Percentiles rank a stretch among this genome's conserved stretches.
Evolutionary conservation across 2,329 filamentous ascomycete species (phyloP).

Genomic region (Curvularia hawaiiensis): DNA sequence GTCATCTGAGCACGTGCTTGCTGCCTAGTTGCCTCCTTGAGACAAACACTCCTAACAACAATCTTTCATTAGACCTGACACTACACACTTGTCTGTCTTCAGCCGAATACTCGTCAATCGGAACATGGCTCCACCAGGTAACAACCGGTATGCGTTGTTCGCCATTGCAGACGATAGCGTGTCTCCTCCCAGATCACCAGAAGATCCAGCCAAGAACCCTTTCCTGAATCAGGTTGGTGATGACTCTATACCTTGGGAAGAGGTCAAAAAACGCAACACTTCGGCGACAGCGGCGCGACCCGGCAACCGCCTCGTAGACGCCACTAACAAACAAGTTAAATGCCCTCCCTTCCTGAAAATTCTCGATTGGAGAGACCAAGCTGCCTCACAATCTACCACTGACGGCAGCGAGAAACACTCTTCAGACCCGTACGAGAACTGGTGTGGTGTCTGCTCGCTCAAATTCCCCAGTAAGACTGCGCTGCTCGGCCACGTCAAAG

Average conservation of each 20-base stretch:
- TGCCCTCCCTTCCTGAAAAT: not conserved
- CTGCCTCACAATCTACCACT: conserved; percentile 13
- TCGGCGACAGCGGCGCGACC: conserved; percentile 2
- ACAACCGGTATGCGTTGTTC: conserved; percentile 37
- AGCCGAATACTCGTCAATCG: not conserved
- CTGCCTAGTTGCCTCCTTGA: conserved; percentile 5
- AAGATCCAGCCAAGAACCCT: conserved; percentile 19
- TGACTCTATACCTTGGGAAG: conserved; percentile 32
- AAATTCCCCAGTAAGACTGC: conserved; percentile 30
- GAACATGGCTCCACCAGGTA: conserved; percentile 22
- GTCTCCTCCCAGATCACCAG: not conserved
- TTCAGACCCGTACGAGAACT: conserved; percentile 33
- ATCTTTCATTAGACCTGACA: not conserved
- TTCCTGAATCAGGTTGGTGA: conserved; percentile 34
- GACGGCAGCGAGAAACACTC: conserved; percentile 17
- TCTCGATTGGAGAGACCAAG: conserved; percentile 4
- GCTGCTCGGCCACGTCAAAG: conserved; percentile 36
- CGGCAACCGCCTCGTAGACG: conserved; percentile 10
- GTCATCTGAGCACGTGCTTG: conserved; percentile 15
- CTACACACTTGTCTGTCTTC: not conserved
- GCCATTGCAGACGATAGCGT: conserved; percentile 17
- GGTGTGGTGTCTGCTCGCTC: conserved; percentile 40
- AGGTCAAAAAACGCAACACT: conserved; percentile 31
- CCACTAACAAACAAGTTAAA: conserved; percentile 14
- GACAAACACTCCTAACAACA: not conserved